Evolutionary conservation across 306 rosid species (phyloP), one percentile per base, ranked within the genome.

Genomic region (Herpetospermum pedunculosum): DNA sequence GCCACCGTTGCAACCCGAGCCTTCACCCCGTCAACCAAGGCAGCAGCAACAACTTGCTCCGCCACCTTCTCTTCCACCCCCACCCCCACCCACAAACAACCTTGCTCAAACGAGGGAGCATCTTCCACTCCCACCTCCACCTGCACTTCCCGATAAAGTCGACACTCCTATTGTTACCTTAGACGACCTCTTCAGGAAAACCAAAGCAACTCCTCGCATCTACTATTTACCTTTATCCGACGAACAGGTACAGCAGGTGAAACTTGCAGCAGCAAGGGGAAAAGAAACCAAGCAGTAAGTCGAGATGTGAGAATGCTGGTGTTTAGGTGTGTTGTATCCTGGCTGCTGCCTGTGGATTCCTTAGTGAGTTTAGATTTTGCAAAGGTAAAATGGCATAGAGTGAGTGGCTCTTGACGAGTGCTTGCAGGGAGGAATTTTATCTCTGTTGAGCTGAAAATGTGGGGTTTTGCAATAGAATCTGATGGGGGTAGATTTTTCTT

Each of bases 141-240:
- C 97, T 6, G 89, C 93, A 8, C 80, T 83, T 64, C 77, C 82
- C 0, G 96, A 89, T 80, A 88, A 92, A 74, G 82, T 67, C 14
- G 99, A 89, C 16, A 86, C 88, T 43, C 96, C 99, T 7, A 88
- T 89, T 52, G 90, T 95, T 69, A 95, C 97, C 50, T 75, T 95
- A 74, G 99, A 95, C 60, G 99, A 95, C 73, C 96, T 95, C 55
- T 95, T 95, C 57, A 89, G 88, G 67, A 95, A 95, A 83, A 95
- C 99, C 67, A 87, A 85, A 76, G 83, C 96, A 35, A 89, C 90
- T 69, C 99, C 99, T 74, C 87, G 97, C 48, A 89, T 95, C 73
- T 95, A 95, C 87, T 95, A 95, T 77, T 81, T 95, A 57, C 99
- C 99, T 29, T 80, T 92, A 76, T 83, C 99, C 10, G 93, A 95